Conservation (phyloP, 768 basidiomycete genomes). For the Phylloporus scabripes region DNA sequence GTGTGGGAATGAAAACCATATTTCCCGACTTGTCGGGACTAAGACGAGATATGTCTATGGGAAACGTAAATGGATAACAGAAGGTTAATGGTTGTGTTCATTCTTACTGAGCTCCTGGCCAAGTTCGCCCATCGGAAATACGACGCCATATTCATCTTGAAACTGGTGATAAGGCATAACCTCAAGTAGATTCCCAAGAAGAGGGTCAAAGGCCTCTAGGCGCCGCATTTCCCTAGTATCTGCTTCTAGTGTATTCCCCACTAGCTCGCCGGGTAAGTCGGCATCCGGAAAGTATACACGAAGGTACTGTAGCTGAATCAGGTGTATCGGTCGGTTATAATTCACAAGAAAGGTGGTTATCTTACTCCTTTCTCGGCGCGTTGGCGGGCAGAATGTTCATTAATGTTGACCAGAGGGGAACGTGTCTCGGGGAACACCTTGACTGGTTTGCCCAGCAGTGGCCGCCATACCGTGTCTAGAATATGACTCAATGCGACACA, state of each 20-base stretch:
- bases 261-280: slow-evolving; percentile 64
- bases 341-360: neutral
- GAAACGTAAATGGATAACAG: slow-evolving; percentile 3
- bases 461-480: slow-evolving; percentile 30
- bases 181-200: slow-evolving; percentile 49
- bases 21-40: slow-evolving; percentile 13
- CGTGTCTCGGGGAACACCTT: slow-evolving; percentile 59
- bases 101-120: slow-evolving; percentile 56
- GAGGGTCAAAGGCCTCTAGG: slow-evolving; percentile 51
- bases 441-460: slow-evolving; percentile 26
- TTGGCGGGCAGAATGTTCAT: slow-evolving; percentile 36
- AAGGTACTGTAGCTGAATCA: slow-evolving; percentile 60
- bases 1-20: slow-evolving; percentile 31
- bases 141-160: slow-evolving; percentile 32
- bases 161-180: slow-evolving; percentile 29
- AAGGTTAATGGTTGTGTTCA: neutral
- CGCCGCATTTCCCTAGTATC: slow-evolving; percentile 36
- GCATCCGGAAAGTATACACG: slow-evolving; percentile 67
- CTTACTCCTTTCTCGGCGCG: slow-evolving; percentile 65
- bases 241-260: slow-evolving; percentile 49
- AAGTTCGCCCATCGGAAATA: slow-evolving; percentile 62
- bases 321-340: neutral
- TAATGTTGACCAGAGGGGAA: slow-evolving; percentile 27
- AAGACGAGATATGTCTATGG: slow-evolving; percentile 47
- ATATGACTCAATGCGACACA: slow-evolving; percentile 4